Evolutionary conservation across 306 rosid genomes (phyloP).

Genomic region (Malus asiatica): DNA sequence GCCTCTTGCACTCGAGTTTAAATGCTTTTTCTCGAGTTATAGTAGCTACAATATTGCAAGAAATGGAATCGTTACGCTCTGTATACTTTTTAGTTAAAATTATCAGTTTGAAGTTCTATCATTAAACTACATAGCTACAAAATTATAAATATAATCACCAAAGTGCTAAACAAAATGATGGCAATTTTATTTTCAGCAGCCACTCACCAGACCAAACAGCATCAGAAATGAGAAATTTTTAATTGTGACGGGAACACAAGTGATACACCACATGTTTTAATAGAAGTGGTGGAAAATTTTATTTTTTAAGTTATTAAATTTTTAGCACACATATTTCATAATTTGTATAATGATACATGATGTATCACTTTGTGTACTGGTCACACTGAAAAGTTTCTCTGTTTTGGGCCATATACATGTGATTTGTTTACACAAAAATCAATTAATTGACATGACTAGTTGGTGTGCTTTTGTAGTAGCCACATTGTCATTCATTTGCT

Average conservation of each 20-base stretch:
- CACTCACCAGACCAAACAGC: neutral
- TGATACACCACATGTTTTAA: too few relatives aligned
- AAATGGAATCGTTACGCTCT: neutral
- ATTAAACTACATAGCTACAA: neutral
- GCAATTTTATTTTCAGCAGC: neutral
- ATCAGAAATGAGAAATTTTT: neutral
- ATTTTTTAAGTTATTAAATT: too few relatives aligned
- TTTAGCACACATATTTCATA: too few relatives aligned
- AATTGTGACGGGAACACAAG: too few relatives aligned
- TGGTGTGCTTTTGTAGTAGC: neutral
- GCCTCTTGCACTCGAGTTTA: neutral
- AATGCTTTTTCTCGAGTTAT: too few relatives aligned
- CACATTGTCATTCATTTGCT: neutral
- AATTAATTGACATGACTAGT: neutral
- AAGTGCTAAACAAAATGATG: constrained; percentile 7
- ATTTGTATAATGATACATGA: too few relatives aligned
- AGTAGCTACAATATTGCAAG: neutral
- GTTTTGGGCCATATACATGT: neutral
- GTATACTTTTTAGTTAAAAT: neutral
- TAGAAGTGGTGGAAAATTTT: too few relatives aligned
- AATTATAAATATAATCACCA: neutral
- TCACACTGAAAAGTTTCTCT: too few relatives aligned
- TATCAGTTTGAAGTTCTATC: neutral
- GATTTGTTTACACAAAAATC: neutral
- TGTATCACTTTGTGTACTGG: too few relatives aligned